These are phyloP conservation scores for Mycena galericulata DNA, from an alignment of 768 basidiomycete species.

Conservation along the genomic window DNA sequence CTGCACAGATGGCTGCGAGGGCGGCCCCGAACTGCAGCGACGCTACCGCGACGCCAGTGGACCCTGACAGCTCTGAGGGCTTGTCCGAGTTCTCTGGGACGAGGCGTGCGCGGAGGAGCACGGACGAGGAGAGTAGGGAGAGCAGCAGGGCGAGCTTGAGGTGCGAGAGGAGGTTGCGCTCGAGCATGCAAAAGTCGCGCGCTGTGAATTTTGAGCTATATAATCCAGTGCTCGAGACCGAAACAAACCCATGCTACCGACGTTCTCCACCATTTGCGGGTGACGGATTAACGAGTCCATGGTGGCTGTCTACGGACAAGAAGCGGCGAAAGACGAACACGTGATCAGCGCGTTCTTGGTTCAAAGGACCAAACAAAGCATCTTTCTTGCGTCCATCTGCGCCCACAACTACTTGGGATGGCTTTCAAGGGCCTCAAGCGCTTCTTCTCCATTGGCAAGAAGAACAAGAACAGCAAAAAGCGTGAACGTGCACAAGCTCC, in stretches of 20 bases:
- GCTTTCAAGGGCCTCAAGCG: conserved; percentile 30
- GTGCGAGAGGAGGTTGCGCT: conserved; percentile 79
- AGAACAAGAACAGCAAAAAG: conserved; percentile 1
- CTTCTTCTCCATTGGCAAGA: conserved; percentile 25
- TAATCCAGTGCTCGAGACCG: neutral
- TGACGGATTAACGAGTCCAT: neutral
- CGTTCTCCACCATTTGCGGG: conserved; percentile 15
- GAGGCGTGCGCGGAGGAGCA: conserved; percentile 71
- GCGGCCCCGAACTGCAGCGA: conserved; percentile 66
- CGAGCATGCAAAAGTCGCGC: conserved; percentile 85
- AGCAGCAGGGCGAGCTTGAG: conserved; percentile 75
- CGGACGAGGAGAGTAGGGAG: conserved; percentile 70
- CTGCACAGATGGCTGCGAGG: conserved; percentile 65
- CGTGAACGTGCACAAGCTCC: conserved; percentile 64
- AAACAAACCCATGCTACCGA: conserved; percentile 20
- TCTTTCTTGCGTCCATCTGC: neutral
- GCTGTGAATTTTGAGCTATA: conserved; percentile 48
- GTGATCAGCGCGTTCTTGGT: too few species aligned
- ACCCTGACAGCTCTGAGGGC: conserved; percentile 38
- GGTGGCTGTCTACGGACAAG: neutral
- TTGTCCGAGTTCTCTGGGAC: conserved; percentile 51
- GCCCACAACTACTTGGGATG: conserved; percentile 1
- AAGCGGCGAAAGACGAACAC: too few species aligned
- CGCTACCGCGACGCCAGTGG: conserved; percentile 60
- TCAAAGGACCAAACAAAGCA: neutral